These are phyloP conservation scores for Entelexis sorbosivorans DNA, from an alignment of 1,139 yeast species.

Conservation along the genomic window DNA sequence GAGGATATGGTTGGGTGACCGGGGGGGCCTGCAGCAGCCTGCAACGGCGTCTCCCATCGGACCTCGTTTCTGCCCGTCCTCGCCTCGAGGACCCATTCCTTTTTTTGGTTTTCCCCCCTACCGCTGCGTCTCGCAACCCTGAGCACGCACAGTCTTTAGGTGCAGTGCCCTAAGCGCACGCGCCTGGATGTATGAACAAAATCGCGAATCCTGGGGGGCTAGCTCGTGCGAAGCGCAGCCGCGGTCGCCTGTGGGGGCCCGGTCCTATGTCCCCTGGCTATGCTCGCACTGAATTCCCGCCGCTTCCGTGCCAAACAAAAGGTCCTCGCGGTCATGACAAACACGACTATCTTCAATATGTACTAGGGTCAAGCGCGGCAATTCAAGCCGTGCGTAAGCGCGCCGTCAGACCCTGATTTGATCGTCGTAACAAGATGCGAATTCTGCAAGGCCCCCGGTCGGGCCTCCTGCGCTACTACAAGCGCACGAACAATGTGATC, in stretches of 20 bases:
- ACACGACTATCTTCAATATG: background rate
- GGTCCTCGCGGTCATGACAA: background rate
- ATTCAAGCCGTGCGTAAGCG: constrained; percentile 3
- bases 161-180: background rate
- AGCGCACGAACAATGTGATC: background rate
- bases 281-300: too few relatives aligned
- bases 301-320: background rate
- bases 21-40: background rate
- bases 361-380: background rate
- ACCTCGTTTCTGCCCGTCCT: background rate
- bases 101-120: background rate
- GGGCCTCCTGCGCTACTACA: background rate
- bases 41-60: background rate
- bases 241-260: background rate
- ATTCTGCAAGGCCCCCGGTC: background rate
- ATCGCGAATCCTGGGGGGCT: too few relatives aligned
- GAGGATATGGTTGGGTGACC: constrained; percentile 1
- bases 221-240: too few relatives aligned
- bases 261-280: background rate
- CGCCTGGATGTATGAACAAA: background rate
- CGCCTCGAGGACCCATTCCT: background rate
- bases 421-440: background rate
- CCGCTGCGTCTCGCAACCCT: constrained; percentile 6
- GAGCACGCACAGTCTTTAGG: background rate
- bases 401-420: background rate